Percentiles rank a stretch among this genome's conserved stretches.
Evolutionary conservation across 1,284 basidiomycete genomes (phyloP).

Genomic region (Hymenochaete sp.): DNA sequence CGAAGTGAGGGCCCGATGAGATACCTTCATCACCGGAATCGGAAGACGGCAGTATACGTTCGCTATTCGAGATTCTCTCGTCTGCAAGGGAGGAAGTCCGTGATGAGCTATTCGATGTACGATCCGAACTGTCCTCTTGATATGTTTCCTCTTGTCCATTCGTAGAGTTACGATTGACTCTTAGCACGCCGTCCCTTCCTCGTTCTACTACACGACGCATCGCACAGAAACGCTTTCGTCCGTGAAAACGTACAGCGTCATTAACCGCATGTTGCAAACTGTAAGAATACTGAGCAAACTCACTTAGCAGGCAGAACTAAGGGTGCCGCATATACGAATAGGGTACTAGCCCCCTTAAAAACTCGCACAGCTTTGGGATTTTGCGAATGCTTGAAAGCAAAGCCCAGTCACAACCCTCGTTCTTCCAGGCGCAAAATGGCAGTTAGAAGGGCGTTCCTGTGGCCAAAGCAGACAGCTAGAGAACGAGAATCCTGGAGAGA

Average conservation of each 20-base stretch:
- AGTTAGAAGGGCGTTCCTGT: no score
- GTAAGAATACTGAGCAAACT: no score
- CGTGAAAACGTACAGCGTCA: no score
- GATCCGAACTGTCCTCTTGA: constrained; percentile 12
- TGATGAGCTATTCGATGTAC: constrained; percentile 1
- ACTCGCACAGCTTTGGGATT: neutral
- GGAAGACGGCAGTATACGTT: constrained; percentile 14
- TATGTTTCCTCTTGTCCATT: constrained; percentile 13
- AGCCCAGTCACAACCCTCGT: no score
- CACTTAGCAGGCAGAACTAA: no score
- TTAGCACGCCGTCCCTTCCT: constrained; percentile 7
- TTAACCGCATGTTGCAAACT: no score
- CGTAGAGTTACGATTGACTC: neutral
- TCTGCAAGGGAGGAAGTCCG: constrained; percentile 8
- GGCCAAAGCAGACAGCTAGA: no score
- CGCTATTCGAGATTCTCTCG: constrained; percentile 13
- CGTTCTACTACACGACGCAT: constrained; percentile 10
- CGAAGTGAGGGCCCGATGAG: constrained; percentile 43
- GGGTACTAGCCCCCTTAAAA: neutral
- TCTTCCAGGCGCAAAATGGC: no score
- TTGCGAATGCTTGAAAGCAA: no score
- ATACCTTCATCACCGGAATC: constrained; percentile 21
- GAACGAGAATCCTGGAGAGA: no score
- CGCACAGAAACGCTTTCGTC: no score
- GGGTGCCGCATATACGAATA: neutral